Evolutionary conservation across 305 asterid species (phyloP), one percentile per base, ranked within the genome.

Genomic region (Fraxinus floribunda): DNA sequence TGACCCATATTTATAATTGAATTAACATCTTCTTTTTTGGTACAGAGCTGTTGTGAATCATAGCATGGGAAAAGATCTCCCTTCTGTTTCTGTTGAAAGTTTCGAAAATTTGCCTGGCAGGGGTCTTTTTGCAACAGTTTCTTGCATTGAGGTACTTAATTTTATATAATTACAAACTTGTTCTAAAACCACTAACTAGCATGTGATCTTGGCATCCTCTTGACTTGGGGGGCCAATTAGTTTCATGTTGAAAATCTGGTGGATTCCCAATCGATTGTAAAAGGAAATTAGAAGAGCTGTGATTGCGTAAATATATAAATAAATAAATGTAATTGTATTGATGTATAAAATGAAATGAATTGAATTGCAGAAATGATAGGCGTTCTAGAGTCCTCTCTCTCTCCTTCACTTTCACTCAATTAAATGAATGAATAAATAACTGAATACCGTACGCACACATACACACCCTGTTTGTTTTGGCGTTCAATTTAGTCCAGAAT

Each of bases 41-140:
- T 87, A 88, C 96, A 94, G 99, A 88, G 99, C 98, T 75, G 97
- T 94, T 76, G 96, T 97, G 74, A 97, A 93, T 86, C 99, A 94
- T 86, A 93, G 99, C 86, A 64, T 89, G 18, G 98, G 97, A 83
- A 89, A 97, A 90, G 95, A 97, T 86, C 98, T 97, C 76, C 99
- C 99, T 75, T 87, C 94, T 62, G 94, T 97, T 86, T 93, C 90
- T 84, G 94, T 97, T 83, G 97, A 97, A 84, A 93, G 87, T 82
- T 95, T 97, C 22, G 98, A 94, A 90, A 97, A 93, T 88, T 84
- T 97, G 39, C 99, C 99, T 77, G 99, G 99, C 74, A 92, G 97
- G 86, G 98, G 98, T 87, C 95, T 97, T 62, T 88, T 85, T 76
- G 99, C 98, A n/a, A 97, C 98, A 52, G 81, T 97, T 83, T 92